A percentile compares a stretch with the other conserved stretches of the same genome.
phyloP scores from a whole-genome alignment of 2,329 filamentous ascomycete genomes.

The Ceratocystis harringtonii region DNA sequence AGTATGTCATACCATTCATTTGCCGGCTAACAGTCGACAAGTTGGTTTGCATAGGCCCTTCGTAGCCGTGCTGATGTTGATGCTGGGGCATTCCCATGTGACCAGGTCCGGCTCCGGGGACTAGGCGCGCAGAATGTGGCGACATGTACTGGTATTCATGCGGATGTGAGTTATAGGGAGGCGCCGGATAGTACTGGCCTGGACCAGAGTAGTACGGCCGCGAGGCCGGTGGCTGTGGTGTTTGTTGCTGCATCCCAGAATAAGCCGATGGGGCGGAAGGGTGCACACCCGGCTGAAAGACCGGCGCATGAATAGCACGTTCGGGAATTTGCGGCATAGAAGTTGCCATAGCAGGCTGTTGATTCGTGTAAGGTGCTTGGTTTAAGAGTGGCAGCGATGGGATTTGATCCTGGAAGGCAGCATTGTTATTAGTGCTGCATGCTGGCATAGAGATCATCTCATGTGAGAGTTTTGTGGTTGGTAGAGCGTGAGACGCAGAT shows the following conservation, averaged over 20 bases:
- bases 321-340: conserved; percentile 76
- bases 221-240: background rate
- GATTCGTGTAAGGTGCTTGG: background rate
- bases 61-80: background rate
- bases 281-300: conserved; percentile 51
- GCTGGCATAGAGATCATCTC: conserved; percentile 22
- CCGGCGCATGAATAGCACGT: conserved; percentile 74
- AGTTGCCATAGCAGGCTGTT: background rate
- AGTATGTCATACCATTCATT: conserved; percentile 91
- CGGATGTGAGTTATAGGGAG: conserved; percentile 22
- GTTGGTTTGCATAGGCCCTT: background rate
- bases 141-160: conserved; percentile 16
- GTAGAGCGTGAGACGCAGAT: background rate
- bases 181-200: background rate
- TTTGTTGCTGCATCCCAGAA: conserved; percentile 30
- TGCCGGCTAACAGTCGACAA: conserved; percentile 53
- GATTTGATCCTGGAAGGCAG: conserved; percentile 1
- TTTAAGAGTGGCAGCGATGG: background rate
- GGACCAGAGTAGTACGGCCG: background rate
- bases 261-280: conserved; percentile 39
- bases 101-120: conserved; percentile 24
- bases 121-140: conserved; percentile 23
- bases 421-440: conserved; percentile 37
- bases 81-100: conserved; percentile 22
- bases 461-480: conserved; percentile 41